Evolutionary conservation across 495 filamentous ascomycete species (phyloP), one percentile per base, ranked within the genome.

Genomic region (Filosporella fistucella): DNA sequence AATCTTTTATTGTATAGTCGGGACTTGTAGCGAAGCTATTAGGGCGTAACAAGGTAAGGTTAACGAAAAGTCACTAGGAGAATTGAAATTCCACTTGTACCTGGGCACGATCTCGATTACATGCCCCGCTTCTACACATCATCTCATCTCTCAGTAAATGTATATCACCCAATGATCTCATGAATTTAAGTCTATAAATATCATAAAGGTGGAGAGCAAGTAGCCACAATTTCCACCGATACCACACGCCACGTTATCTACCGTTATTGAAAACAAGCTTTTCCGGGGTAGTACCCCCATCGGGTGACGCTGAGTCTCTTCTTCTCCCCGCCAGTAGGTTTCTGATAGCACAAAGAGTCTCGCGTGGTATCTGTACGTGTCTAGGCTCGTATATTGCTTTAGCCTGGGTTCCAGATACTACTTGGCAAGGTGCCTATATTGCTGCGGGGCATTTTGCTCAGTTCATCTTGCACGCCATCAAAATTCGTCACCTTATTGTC

Each of bases 381-480:
- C n/a, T 35, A 14, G 32, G 23, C 45, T 48, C 45, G 45, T 48
- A 48, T 48, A 24, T 9, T 39, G 32, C 36, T 47, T 41, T 41
- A 30, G 35, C 22, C 45, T 41, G 45, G 45, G 45, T 17, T 32
- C 14, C 16, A 48, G 34, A 48, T 48, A 10, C 13, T 3, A 18
- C 35, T 18, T 48, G 38, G 32, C 22, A 25, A 40, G 35, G n/a
- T 25, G n/a, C n/a, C n/a, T n/a, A n/a, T 48, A 48, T n/a, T 40
- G 16, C 22, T 48, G 36, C 35, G 34, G 36, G 35, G 45, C 34
- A 36, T 17, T 5, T 13, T 24, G 7, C 23, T 39, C 45, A 48
- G 23, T n/a, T 29, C 45, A 48, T 10, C 17, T 39, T 32, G n/a
- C 36, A 30, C 36, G 23, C 35, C 34, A 41, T 41, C 21, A 21